Percentiles rank a stretch among this genome's conserved stretches.
phyloP scores from a whole-genome alignment of 2,329 filamentous ascomycete genomes.

The Epichloe hybrida region DNA sequence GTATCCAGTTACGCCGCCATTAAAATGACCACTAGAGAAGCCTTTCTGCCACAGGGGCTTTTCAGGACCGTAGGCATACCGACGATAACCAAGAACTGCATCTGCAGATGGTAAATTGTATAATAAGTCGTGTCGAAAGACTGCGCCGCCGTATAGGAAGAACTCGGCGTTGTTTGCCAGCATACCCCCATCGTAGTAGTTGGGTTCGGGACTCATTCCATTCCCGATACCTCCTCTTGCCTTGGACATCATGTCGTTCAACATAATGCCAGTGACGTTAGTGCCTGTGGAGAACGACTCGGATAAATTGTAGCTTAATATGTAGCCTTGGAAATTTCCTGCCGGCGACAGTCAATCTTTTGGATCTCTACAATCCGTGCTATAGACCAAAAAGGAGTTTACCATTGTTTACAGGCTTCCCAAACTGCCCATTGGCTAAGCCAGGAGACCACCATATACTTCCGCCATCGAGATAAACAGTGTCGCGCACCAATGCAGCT shows the following conservation, averaged over 20 bases:
- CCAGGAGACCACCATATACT: constrained; percentile 38
- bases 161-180: constrained; percentile 51
- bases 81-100: constrained; percentile 35
- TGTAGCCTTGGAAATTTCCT: constrained; percentile 39
- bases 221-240: constrained; percentile 31
- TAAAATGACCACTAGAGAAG: constrained; percentile 28
- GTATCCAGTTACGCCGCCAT: constrained; percentile 41
- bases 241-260: constrained; percentile 30
- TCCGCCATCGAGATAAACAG: constrained; percentile 53
- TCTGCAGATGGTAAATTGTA: constrained; percentile 28
- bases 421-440: constrained; percentile 28
- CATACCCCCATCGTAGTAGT: constrained; percentile 49
- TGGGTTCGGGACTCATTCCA: constrained; percentile 38
- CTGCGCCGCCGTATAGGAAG: constrained; percentile 47
- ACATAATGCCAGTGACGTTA: constrained; percentile 41
- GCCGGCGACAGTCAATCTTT: constrained; percentile 3
- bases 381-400: constrained; percentile 10
- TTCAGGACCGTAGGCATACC: constrained; percentile 35
- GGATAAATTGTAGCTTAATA: constrained; percentile 47
- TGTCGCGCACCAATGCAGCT: constrained; percentile 48
- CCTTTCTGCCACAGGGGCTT: constrained; percentile 28
- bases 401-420: constrained; percentile 25
- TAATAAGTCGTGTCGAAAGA: constrained; percentile 22
- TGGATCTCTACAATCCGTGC: background rate
- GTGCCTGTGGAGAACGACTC: constrained; percentile 34